Percentiles rank a stretch among this genome's conserved stretches.
These are phyloP conservation scores for Annulohypoxylon moriforme DNA, from an alignment of 495 filamentous ascomycete species.

Conservation along the genomic window DNA sequence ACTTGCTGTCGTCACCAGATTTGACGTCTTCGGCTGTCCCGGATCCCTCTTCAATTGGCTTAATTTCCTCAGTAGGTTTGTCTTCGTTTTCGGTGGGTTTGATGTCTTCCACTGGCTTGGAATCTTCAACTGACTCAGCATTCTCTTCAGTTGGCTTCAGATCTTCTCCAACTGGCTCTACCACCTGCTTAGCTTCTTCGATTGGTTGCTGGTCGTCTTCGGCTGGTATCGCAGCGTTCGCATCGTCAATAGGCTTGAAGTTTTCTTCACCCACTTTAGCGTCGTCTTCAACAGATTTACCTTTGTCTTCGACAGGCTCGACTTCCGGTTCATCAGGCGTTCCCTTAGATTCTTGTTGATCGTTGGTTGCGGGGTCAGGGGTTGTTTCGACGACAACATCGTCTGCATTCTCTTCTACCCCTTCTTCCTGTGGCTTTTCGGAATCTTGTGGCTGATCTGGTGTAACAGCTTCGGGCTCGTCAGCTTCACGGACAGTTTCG, in stretches of 20 bases:
- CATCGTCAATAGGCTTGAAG: neutral
- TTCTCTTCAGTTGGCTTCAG: neutral
- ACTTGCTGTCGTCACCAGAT: neutral
- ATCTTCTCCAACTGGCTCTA: neutral
- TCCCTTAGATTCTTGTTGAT: constrained; percentile 27
- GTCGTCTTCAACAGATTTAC: neutral
- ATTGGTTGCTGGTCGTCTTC: neutral
- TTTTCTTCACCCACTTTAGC: neutral
- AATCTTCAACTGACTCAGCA: neutral
- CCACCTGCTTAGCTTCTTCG: neutral
- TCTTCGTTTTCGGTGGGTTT: neutral
- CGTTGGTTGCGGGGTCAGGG: constrained; percentile 12
- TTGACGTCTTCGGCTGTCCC: neutral
- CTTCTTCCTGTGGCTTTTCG: constrained; percentile 6
- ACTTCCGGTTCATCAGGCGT: constrained; percentile 14
- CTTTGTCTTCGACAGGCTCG: constrained; percentile 3
- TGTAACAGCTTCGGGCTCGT: neutral
- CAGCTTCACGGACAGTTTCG: neutral
- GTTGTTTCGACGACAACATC: constrained; percentile 10
- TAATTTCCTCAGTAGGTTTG: neutral
- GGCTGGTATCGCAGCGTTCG: neutral
- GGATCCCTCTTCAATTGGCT: neutral
- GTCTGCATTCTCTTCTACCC: constrained; percentile 14
- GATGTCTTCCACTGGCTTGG: neutral
- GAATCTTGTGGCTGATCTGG: constrained; percentile 14